Evolutionary conservation across 441 rosid genomes (phyloP).

Genomic region (Adansonia rubrostipa): DNA sequence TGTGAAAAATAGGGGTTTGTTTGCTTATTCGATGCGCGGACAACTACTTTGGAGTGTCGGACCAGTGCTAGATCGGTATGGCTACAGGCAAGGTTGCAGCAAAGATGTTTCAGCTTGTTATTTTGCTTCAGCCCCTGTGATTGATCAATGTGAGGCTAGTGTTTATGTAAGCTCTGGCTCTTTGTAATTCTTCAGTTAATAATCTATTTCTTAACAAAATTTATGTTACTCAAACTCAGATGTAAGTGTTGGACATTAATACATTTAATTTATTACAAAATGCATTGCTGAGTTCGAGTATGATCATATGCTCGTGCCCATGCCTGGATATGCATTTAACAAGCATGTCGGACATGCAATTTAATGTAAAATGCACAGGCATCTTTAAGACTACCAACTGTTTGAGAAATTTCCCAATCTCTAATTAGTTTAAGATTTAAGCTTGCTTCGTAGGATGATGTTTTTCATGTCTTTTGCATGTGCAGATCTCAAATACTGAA

Average conservation of each 20-base stretch:
- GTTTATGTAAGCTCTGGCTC: slow-evolving; percentile 59
- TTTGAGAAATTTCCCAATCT: neutral
- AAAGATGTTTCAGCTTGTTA: slow-evolving; percentile 58
- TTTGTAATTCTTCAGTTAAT: neutral
- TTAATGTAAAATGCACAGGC: neutral
- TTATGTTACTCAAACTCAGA: too few species aligned
- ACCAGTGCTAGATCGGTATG: slow-evolving; percentile 57
- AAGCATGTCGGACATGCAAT: neutral
- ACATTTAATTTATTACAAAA: too few species aligned
- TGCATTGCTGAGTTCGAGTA: too few species aligned
- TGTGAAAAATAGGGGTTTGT: slow-evolving; percentile 61
- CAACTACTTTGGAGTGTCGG: slow-evolving; percentile 80
- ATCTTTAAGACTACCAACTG: neutral
- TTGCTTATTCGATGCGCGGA: slow-evolving; percentile 49
- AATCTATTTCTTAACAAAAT: neutral
- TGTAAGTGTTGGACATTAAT: too few species aligned
- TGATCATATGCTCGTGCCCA: too few species aligned
- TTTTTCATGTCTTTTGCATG: neutral
- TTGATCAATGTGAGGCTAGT: slow-evolving; percentile 79
- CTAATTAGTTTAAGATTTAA: neutral
- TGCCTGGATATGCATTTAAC: too few species aligned
- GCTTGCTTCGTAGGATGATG: neutral
- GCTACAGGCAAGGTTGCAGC: slow-evolving; percentile 72
- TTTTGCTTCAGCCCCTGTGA: slow-evolving; percentile 66
- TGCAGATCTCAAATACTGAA: slow-evolving; percentile 71